Percentiles rank a stretch among this genome's conserved stretches.
These are phyloP conservation scores for Penstemon newberryi DNA, from an alignment of 257 asterid genomes.

Conservation along the genomic window DNA sequence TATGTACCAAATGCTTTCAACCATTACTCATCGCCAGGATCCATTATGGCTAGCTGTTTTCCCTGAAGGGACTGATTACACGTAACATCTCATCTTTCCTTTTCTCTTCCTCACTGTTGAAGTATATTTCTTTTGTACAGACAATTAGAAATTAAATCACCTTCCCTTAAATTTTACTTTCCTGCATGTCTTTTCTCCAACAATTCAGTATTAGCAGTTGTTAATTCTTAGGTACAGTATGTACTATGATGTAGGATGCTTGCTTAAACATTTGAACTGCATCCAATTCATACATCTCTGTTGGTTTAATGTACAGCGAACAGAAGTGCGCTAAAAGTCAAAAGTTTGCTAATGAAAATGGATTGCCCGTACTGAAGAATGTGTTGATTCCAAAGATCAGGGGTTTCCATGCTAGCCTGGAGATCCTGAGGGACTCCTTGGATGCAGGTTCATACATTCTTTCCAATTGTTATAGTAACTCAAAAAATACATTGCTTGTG, in stretches of 20 bases:
- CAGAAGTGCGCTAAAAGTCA: conserved; percentile 74
- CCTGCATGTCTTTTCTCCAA: not conserved
- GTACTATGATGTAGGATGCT: not conserved
- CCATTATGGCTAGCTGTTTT: conserved; percentile 94
- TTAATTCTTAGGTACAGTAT: not conserved
- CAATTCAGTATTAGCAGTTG: not conserved
- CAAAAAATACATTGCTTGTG: not conserved
- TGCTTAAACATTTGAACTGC: not conserved
- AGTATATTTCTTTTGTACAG: not conserved
- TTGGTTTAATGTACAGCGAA: conserved; percentile 54
- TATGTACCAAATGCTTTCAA: conserved; percentile 63
- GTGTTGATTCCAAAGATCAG: conserved; percentile 84
- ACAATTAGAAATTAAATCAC: not conserved
- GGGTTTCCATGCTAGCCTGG: conserved; percentile 76
- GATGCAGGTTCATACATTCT: conserved; percentile 72
- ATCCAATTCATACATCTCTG: too few relatives aligned
- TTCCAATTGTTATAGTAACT: conserved; percentile 15
- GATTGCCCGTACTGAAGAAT: conserved; percentile 72
- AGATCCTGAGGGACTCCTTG: conserved; percentile 65
- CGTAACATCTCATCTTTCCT: conserved; percentile 47
- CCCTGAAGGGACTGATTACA: conserved; percentile 96
- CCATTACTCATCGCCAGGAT: conserved; percentile 47
- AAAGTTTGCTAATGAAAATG: conserved; percentile 77
- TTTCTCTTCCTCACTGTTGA: conserved; percentile 18
- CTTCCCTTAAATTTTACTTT: not conserved